Percentiles rank a stretch among this genome's conserved stretches.
These are phyloP conservation scores for Arctostaphylos glauca DNA, from an alignment of 148 eudicot species.

Conservation along the genomic window DNA sequence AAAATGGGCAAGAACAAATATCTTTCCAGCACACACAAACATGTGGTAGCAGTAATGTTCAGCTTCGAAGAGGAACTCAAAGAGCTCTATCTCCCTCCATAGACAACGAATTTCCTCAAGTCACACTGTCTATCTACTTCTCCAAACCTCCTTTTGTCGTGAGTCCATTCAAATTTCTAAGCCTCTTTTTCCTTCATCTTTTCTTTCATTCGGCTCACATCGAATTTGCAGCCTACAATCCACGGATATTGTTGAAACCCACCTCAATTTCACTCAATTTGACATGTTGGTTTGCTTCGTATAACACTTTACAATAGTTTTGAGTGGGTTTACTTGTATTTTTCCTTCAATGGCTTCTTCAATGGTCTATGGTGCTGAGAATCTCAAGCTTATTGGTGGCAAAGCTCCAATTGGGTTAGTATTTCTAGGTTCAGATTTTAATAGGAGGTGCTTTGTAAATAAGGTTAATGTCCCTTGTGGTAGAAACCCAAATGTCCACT, in stretches of 20 bases:
- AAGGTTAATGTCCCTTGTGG: constrained; percentile 25
- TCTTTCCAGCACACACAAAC: background rate
- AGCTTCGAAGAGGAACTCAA: background rate
- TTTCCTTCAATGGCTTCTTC: constrained; percentile 54
- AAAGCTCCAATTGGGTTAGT: constrained; percentile 35
- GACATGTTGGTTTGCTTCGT: background rate
- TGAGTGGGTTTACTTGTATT: background rate
- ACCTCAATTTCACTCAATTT: background rate
- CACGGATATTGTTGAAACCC: background rate
- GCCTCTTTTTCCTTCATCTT: background rate
- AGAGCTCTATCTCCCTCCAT: too few species aligned
- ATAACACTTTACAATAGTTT: background rate
- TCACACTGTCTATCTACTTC: background rate
- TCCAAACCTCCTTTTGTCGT: background rate
- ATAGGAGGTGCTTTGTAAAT: constrained; percentile 33
- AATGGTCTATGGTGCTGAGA: constrained; percentile 58
- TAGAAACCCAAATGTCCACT: constrained; percentile 25
- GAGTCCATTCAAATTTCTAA: background rate
- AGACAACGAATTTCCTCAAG: background rate
- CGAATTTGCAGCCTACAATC: background rate
- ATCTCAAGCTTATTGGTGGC: constrained; percentile 34
- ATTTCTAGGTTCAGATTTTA: constrained; percentile 44
- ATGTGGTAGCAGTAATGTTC: background rate
- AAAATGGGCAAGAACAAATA: background rate
- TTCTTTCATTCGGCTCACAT: background rate